phyloP scores from a whole-genome alignment of 1,284 basidiomycete genomes.

The Somion occarium region DNA sequence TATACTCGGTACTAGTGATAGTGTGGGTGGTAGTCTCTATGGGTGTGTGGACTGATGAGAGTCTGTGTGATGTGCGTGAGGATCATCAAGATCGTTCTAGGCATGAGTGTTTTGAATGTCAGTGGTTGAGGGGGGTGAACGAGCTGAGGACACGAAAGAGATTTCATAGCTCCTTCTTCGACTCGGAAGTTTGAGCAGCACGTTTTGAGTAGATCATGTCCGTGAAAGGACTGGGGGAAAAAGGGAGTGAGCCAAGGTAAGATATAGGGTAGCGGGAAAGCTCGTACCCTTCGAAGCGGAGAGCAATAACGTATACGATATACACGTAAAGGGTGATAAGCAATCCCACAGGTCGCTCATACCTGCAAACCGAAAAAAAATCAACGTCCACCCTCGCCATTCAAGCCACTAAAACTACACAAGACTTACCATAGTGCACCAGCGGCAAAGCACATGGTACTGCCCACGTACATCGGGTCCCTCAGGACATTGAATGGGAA shows the following conservation, averaged over 20 bases:
- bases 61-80: not conserved
- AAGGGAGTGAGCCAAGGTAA: not conserved
- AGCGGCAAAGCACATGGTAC: conserved; percentile 82
- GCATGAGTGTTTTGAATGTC: no score
- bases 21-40: not conserved
- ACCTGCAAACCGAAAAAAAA: conserved; percentile 47
- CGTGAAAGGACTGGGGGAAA: conserved; percentile 62
- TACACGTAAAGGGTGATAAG: conserved; percentile 76
- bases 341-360: conserved; percentile 77
- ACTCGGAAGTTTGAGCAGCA: conserved; percentile 25
- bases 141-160: not conserved
- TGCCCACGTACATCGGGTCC: conserved; percentile 96
- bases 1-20: not conserved
- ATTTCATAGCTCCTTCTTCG: conserved; percentile 29
- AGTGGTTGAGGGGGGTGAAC: no score
- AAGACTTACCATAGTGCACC: conserved; percentile 86
- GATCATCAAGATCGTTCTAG: conserved; percentile 4
- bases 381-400: not conserved
- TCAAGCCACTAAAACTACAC: conserved; percentile 7
- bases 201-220: conserved; percentile 76
- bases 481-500: conserved; percentile 95
- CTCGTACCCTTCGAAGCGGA: conserved; percentile 85
- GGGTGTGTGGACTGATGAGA: conserved; percentile 4
- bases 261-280: conserved; percentile 9
- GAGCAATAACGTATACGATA: conserved; percentile 78